These are phyloP conservation scores for Metschnikowia bowlesiae DNA, from an alignment of 805 yeast species.

Conservation along the genomic window DNA sequence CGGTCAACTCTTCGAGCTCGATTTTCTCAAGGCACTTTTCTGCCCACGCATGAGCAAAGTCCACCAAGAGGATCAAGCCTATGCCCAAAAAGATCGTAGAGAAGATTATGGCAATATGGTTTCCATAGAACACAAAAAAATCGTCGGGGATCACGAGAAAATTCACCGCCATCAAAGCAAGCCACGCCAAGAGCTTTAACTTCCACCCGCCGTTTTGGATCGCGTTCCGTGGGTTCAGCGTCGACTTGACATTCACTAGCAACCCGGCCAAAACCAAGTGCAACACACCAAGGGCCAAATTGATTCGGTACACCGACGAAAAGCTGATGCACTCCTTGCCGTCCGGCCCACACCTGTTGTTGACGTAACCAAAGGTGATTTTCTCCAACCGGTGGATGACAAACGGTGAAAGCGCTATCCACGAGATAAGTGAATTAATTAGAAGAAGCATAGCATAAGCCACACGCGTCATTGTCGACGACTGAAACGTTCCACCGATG, in stretches of 20 bases:
- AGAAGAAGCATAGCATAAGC: conserved; percentile 78
- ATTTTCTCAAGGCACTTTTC: conserved; percentile 90
- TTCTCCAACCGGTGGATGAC: conserved; percentile 69
- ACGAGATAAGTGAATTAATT: conserved; percentile 75
- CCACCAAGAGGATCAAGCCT: conserved; percentile 86
- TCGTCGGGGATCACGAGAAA: conserved; percentile 76
- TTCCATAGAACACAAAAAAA: conserved; percentile 88
- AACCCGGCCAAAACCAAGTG: conserved; percentile 69
- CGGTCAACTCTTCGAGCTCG: conserved; percentile 63
- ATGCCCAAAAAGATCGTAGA: conserved; percentile 83
- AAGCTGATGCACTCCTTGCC: conserved; percentile 84
- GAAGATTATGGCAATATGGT: conserved; percentile 77
- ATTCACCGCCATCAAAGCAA: conserved; percentile 51
- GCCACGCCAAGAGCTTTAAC: conserved; percentile 60
- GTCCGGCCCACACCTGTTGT: conserved; percentile 61
- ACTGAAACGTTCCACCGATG: conserved; percentile 58
- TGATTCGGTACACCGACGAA: conserved; percentile 88
- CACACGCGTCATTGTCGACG: conserved; percentile 79
- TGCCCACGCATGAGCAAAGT: conserved; percentile 98
- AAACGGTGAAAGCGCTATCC: conserved; percentile 88
- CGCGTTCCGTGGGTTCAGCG: conserved; percentile 70
- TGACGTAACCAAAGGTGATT: conserved; percentile 64
- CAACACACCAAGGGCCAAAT: conserved; percentile 77
- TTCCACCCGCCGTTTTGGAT: conserved; percentile 95
- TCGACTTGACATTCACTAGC: conserved; percentile 70